Conservation (phyloP, 768 basidiomycete genomes). For the Tubosaeta brunneosetosa region DNA sequence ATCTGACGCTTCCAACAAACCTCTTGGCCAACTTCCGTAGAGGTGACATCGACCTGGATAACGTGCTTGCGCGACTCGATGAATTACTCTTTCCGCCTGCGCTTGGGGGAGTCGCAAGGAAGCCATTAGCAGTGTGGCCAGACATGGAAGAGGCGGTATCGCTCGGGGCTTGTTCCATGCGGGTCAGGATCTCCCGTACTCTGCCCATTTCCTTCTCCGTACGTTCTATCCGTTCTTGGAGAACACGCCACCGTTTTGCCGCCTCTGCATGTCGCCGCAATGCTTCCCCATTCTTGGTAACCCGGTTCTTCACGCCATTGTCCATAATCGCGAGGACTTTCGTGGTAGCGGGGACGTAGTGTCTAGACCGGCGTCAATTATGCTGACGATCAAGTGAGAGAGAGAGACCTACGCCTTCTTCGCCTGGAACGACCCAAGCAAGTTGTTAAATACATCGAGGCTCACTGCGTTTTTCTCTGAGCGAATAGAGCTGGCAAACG, state of each 20-base stretch:
- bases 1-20: slow-evolving; percentile 48
- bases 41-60: slow-evolving; percentile 78
- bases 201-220: slow-evolving; percentile 81
- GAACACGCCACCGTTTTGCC: slow-evolving; percentile 75
- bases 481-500: slow-evolving; percentile 43
- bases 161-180: slow-evolving; percentile 48
- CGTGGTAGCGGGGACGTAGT: slow-evolving; percentile 90
- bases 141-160: slow-evolving; percentile 71
- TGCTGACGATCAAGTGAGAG: slow-evolving; percentile 1
- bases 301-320: slow-evolving; percentile 87
- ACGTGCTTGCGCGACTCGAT: slow-evolving; percentile 36
- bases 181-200: slow-evolving; percentile 55
- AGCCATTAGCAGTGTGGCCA: slow-evolving; percentile 51
- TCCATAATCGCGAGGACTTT: slow-evolving; percentile 93
- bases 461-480: slow-evolving; percentile 50
- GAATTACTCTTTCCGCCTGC: slow-evolving; percentile 40
- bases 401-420: slow-evolving; percentile 71
- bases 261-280: slow-evolving; percentile 86
- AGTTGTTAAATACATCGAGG: slow-evolving; percentile 58
- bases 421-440: slow-evolving; percentile 76
- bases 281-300: slow-evolving; percentile 96
- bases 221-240: slow-evolving; percentile 73
- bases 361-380: slow-evolving; percentile 43
- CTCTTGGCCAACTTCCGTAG: slow-evolving; percentile 73
- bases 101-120: slow-evolving; percentile 62